These are phyloP conservation scores for Gracilaria domingensis DNA, from an alignment of 23 red algal genomes.

Conservation along the genomic window DNA sequence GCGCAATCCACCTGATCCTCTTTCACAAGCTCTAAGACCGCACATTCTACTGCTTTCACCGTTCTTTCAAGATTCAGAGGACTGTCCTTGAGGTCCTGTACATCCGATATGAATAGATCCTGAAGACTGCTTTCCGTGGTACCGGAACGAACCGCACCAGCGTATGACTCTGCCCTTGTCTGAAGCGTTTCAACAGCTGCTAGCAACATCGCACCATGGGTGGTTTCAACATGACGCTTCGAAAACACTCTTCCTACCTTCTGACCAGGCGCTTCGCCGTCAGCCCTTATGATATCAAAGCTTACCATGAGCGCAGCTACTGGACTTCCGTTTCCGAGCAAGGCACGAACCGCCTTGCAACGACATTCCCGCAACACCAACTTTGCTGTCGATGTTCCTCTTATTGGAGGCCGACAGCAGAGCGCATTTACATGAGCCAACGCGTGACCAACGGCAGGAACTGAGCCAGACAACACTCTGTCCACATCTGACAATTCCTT, in stretches of 20 bases:
- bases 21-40: constrained; percentile 48
- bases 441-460: constrained; percentile 51
- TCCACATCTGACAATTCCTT: neutral
- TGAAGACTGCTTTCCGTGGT: constrained; percentile 30
- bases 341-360: constrained; percentile 44
- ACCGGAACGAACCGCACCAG: constrained; percentile 55
- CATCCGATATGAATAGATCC: constrained; percentile 15
- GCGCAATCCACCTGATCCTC: constrained; percentile 61
- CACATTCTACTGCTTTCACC: constrained; percentile 41
- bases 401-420: constrained; percentile 46
- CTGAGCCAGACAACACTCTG: constrained; percentile 12
- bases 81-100: constrained; percentile 21
- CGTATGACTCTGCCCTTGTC: constrained; percentile 25
- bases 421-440: constrained; percentile 55
- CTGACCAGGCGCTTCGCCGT: neutral
- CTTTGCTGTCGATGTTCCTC: constrained; percentile 23
- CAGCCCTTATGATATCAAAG: constrained; percentile 21
- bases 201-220: constrained; percentile 11
- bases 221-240: constrained; percentile 39
- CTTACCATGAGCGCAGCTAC: constrained; percentile 54
- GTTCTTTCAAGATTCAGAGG: constrained; percentile 29
- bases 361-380: constrained; percentile 20
- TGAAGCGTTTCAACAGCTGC: constrained; percentile 48
- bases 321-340: constrained; percentile 49
- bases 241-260: constrained; percentile 13